A percentile compares a stretch with the other conserved stretches of the same genome.
Evolutionary conservation across 202 grass and related monocot genomes (phyloP).

Genomic region (Brachypodium distachyon): DNA sequence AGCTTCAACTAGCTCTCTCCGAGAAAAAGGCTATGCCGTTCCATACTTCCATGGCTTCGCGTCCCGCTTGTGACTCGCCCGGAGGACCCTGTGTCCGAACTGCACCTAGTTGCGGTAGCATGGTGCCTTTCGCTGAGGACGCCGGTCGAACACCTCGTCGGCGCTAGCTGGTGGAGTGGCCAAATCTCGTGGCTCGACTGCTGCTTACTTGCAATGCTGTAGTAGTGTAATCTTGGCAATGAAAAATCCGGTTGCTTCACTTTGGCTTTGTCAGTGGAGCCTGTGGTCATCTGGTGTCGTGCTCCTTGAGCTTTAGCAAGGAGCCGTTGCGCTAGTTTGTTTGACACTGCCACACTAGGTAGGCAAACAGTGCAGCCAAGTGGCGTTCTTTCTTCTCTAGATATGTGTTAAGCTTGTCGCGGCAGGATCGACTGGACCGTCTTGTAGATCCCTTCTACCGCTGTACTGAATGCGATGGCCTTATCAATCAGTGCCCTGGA

Average conservation of each 20-base stretch:
- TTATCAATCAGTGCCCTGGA: not conserved
- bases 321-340: not conserved
- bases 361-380: not conserved
- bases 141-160: constrained; percentile 21
- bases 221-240: not conserved
- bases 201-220: not conserved
- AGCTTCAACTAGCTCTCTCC: not conserved
- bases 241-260: not conserved
- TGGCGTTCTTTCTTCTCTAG: not conserved
- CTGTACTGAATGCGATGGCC: not conserved
- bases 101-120: not conserved
- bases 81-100: not conserved
- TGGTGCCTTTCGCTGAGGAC: not conserved
- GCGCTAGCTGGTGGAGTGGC: not conserved
- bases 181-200: not conserved
- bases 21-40: not conserved
- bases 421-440: not conserved
- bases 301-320: not conserved
- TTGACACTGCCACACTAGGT: not conserved
- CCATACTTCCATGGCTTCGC: not conserved
- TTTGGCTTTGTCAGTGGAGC: not conserved
- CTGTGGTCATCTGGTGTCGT: too few species aligned
- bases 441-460: not conserved
- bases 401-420: not conserved
- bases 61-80: not conserved